Percentiles rank a stretch among this genome's conserved stretches.
Evolutionary conservation across 257 asterid species (phyloP).

Genomic region (Solanum chaucha): DNA sequence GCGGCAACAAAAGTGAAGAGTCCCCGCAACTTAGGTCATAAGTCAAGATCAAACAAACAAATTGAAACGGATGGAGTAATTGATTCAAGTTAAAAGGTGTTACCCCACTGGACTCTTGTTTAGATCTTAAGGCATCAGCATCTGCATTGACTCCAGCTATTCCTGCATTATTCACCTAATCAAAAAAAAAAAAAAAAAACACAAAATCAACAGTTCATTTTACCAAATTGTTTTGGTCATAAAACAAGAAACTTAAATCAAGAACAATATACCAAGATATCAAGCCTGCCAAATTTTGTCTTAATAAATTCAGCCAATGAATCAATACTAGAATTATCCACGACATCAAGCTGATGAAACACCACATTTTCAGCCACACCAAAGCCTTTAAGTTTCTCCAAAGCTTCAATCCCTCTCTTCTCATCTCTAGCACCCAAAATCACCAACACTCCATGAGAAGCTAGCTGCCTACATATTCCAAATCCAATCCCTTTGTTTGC

Average conservation of each 20-base stretch:
- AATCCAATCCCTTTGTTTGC: conserved; percentile 56
- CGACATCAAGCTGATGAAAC: conserved; percentile 53
- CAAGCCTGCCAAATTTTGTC: conserved; percentile 15
- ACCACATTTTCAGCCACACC: conserved; percentile 8
- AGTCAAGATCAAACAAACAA: background rate
- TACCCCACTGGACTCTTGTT: background rate
- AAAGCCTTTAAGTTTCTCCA: conserved; percentile 20
- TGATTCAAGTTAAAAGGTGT: background rate
- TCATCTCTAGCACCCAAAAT: conserved; percentile 46
- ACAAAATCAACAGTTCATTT: background rate
- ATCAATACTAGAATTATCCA: conserved; percentile 18
- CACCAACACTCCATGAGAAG: conserved; percentile 32
- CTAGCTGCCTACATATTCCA: conserved; percentile 44
- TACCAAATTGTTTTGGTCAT: background rate
- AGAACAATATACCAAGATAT: conserved; percentile 7
- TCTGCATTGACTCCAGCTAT: conserved; percentile 23
- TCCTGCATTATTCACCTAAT: conserved; percentile 53
- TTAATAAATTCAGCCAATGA: conserved; percentile 30
- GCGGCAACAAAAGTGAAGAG: no score
- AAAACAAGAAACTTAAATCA: background rate
- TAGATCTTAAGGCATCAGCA: background rate
- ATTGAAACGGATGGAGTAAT: no score
- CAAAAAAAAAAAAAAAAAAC: no score
- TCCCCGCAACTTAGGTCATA: no score
- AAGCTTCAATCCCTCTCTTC: conserved; percentile 43